Evolutionary conservation across 1,284 basidiomycete species (phyloP), one percentile per base, ranked within the genome.

Genomic region (Rhodofomes roseus): DNA sequence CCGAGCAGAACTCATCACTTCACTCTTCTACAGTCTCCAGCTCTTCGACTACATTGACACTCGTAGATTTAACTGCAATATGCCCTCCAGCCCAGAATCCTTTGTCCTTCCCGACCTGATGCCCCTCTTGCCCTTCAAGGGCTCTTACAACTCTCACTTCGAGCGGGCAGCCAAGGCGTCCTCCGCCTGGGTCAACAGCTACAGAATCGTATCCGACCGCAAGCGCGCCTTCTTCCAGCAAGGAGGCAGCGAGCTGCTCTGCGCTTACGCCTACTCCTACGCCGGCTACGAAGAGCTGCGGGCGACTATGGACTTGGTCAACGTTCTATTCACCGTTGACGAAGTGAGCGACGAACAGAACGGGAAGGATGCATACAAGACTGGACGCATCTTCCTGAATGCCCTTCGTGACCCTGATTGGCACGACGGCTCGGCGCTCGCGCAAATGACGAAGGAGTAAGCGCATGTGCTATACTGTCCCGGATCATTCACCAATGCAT

Each of bases 321-420:
- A 87, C 64, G 74, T 85, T 20, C 78, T 89, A 22, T 89, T 87
- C 71, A 83, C 86, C 46, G 76, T 87, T 57, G 87, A 90, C 68
- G 87, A 89, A 70, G 77, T 87, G 61, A 87, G 84, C 67, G 86
- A 89, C 65, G 85, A 87, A 56, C 86, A 87, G 72, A 79, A 75
- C 62, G 81, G 81, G 23, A 71, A 72, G 58, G 85, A 83, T 57
- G 86, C 85, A 34, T 74, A 77, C 40, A 70, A 73, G 40, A 86
- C 83, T 40, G 82, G 85, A 22, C 73, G 78, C 39, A 74, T 81
- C 22, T 82, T 85, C 62, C 73, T 83, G 56, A 77, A 81, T 56
- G 79, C 80, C 12, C 78, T 88, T 76, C 74, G 72, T 58, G 75
- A 84, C 65, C 70, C 79, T 14, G 71, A 68, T 18, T 74, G 71